These are phyloP conservation scores for Dendrocalamus sinicus DNA, from an alignment of 176 grass and related monocot species.

Conservation along the genomic window DNA sequence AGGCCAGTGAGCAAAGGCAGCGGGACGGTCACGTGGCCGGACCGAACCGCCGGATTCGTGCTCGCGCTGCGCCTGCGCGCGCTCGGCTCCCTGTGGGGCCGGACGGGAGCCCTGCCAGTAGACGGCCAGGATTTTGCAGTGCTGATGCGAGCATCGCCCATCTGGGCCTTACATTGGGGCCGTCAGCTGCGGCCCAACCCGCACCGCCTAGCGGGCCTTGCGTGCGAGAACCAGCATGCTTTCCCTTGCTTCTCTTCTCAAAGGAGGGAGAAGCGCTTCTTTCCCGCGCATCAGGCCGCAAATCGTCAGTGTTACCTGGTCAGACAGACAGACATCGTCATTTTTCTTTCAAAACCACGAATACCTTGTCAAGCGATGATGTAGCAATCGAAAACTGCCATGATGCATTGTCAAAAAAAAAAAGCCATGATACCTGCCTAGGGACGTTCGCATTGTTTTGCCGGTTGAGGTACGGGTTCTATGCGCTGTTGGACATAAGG, in stretches of 20 bases:
- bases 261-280: neutral
- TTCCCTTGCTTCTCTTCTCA: too few species aligned
- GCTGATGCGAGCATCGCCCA: neutral
- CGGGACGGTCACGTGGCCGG: conserved; percentile 42
- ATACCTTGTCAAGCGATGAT: too few species aligned
- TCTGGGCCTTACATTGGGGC: neutral
- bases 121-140: neutral
- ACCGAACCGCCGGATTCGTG: conserved; percentile 14
- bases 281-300: neutral
- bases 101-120: neutral
- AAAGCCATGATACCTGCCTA: too few species aligned
- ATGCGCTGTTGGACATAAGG: too few species aligned
- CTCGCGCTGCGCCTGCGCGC: neutral
- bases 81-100: neutral
- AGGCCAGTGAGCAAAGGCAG: neutral
- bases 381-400: too few species aligned
- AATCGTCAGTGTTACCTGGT: neutral
- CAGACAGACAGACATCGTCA: too few species aligned
- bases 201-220: neutral
- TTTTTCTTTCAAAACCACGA: too few species aligned
- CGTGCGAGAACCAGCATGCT: neutral
- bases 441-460: too few species aligned
- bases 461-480: too few species aligned
- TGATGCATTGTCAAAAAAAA: too few species aligned
- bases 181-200: neutral